Conservation (phyloP, 1,284 basidiomycete genomes). For the Malassezia yamatoensis region DNA sequence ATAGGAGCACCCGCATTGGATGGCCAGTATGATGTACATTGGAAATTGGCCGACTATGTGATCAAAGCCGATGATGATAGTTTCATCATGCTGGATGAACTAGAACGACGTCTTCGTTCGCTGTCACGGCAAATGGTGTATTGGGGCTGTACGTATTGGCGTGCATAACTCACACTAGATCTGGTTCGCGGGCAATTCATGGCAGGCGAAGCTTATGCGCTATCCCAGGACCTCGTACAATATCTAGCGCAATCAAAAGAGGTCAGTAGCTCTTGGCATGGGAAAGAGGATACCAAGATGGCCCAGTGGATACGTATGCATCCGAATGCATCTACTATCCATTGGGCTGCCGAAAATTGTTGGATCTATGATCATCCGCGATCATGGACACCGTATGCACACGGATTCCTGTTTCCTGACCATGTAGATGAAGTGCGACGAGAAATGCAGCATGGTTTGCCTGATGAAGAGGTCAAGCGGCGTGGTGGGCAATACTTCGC, state of each 20-base stretch:
- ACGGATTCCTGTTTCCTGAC: constrained; percentile 93
- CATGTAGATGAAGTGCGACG: constrained; percentile 62
- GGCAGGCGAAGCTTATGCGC: constrained; percentile 86
- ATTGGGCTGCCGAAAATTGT: constrained; percentile 84
- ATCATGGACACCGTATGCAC: constrained; percentile 74
- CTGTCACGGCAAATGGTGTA: constrained; percentile 38
- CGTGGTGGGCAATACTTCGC: constrained; percentile 49
- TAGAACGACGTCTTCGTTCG: constrained; percentile 43
- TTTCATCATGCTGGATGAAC: constrained; percentile 40
- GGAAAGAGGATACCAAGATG: constrained; percentile 87
- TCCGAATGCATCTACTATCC: constrained; percentile 66
- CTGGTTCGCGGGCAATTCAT: constrained; percentile 88
- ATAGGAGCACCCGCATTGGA: constrained; percentile 62
- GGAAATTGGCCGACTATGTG: constrained; percentile 46
- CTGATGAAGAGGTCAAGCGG: constrained; percentile 45
- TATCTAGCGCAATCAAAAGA: constrained; percentile 69
- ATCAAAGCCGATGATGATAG: constrained; percentile 47
- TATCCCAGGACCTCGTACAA: constrained; percentile 79
- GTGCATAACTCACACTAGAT: constrained; percentile 50
- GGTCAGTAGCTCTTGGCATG: constrained; percentile 61
- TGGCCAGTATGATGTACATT: constrained; percentile 28
- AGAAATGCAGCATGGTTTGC: constrained; percentile 47
- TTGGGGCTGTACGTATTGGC: constrained; percentile 35
- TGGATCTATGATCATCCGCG: constrained; percentile 98
- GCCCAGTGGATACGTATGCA: constrained; percentile 86